phyloP scores from a whole-genome alignment of 2,329 filamentous ascomycete species.

The Bertia moriformis region DNA sequence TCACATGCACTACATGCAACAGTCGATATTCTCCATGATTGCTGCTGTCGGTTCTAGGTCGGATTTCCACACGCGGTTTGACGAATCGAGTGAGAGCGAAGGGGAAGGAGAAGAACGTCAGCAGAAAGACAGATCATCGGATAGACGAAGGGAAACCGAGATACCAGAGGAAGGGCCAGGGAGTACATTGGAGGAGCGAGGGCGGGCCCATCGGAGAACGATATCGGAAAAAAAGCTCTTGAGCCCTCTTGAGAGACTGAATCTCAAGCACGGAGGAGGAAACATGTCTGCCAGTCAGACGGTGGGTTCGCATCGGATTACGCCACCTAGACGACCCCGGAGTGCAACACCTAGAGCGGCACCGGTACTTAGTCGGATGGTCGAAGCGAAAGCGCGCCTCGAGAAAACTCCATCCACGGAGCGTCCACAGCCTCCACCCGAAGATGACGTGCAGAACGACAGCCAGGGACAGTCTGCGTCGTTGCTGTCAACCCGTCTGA shows the following conservation, averaged over 20 bases:
- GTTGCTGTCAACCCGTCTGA: constrained; percentile 55
- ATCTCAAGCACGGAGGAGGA: not conserved
- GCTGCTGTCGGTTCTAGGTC: not conserved
- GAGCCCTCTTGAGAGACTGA: not conserved
- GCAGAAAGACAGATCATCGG: not conserved
- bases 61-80: not conserved
- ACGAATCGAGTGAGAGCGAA: constrained; percentile 1
- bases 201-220: not conserved
- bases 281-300: not conserved
- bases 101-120: not conserved
- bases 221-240: not conserved
- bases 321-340: not conserved
- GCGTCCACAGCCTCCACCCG: constrained; percentile 13
- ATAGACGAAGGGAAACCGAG: not conserved
- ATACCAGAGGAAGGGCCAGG: not conserved
- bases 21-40: not conserved
- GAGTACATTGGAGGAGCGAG: not conserved
- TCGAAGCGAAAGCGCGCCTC: not conserved
- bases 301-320: not conserved
- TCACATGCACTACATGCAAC: not conserved
- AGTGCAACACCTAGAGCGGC: not conserved
- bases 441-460: constrained; percentile 11
- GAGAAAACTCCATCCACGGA: constrained; percentile 20
- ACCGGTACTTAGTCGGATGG: not conserved
- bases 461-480: constrained; percentile 27